phyloP scores from a whole-genome alignment of 495 filamentous ascomycete species.

The Baudoinia panamericana region DNA sequence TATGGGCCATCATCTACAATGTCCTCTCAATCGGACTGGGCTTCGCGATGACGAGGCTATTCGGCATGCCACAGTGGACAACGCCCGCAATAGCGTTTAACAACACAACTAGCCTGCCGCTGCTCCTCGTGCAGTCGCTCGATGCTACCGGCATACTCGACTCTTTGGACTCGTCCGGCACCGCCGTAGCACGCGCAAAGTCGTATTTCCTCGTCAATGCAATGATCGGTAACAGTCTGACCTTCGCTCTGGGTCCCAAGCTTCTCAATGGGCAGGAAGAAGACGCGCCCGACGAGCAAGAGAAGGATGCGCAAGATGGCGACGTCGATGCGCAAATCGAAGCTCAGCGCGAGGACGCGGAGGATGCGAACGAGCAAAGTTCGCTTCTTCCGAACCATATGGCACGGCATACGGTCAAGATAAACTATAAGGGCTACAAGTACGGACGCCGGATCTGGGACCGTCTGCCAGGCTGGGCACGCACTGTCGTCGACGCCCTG shows the following conservation, averaged over 20 bases:
- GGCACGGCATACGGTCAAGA: constrained; percentile 19
- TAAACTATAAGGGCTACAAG: constrained; percentile 19
- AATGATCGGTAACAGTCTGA: constrained; percentile 49
- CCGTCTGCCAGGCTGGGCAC: constrained; percentile 27
- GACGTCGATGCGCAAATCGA: constrained; percentile 8
- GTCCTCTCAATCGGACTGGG: constrained; percentile 42
- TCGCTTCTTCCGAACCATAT: constrained; percentile 35
- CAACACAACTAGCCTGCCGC: constrained; percentile 60
- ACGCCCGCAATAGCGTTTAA: constrained; percentile 60
- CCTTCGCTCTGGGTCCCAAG: constrained; percentile 52
- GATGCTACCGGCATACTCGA: constrained; percentile 50
- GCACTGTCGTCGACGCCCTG: constrained; percentile 33
- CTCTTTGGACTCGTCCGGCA: constrained; percentile 36
- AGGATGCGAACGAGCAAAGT: constrained; percentile 37
- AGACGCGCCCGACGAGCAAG: constrained; percentile 28
- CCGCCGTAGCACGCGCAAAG: constrained; percentile 50
- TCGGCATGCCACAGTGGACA: constrained; percentile 52
- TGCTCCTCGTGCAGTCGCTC: constrained; percentile 54
- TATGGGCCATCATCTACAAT: constrained; percentile 49
- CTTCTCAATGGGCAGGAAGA: constrained; percentile 39
- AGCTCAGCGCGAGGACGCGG: constrained; percentile 21
- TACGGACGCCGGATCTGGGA: constrained; percentile 25
- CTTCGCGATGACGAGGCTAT: constrained; percentile 30
- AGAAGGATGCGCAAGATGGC: constrained; percentile 22
- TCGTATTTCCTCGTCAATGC: constrained; percentile 56